Evolutionary conservation across 2,329 filamentous ascomycete species (phyloP), one percentile per base, ranked within the genome.

Genomic region (Cadophora sp.): DNA sequence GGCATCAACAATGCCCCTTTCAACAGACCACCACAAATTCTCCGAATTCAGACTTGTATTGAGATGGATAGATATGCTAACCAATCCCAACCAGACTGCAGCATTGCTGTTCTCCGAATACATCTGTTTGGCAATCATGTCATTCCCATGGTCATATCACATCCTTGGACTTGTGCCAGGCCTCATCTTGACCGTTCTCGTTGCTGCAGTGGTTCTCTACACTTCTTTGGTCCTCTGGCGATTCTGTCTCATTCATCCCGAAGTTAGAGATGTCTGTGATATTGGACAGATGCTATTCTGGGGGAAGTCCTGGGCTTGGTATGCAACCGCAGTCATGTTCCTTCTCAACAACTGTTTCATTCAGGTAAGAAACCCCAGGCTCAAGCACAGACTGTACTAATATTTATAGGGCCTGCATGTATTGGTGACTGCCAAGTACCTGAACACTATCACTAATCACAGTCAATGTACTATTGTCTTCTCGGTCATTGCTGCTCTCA

Each of bases 281-380:
- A 92, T 97, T 76, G 94, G 94, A n/a, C 93, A 97, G 79, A 94
- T 94, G 85, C 87, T 97, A 24, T 97, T 97, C 80, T 96, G 91
- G 89, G 90, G 91, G 71, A 89, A 92, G 78, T 88, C 86, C 67
- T 92, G 90, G 87, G 87, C 85, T 3, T 89, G 87, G 87, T 89
- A 84, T 78, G 83, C 81, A 36, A 89, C 87, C 0, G 94, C 93
- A 1, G 81, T 93, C 77, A 97, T 97, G 91, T 97, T 97, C 79
- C 81, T 97, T 55, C 79, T 97, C 70, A 97, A 97, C 85, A 97
- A 97, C 78, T 97, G 93, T 18, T 96, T 96, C 78, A 96, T 96
- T 73, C 90, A 93, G 80, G 89, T 85, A 74, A 74, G 73, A 68
- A 27, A 3, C 14, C 47, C 22, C 51, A 11, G 9, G 3, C n/a